Evolutionary conservation across 2,329 filamentous ascomycete genomes (phyloP).

Genomic region (Orbilia quercus): DNA sequence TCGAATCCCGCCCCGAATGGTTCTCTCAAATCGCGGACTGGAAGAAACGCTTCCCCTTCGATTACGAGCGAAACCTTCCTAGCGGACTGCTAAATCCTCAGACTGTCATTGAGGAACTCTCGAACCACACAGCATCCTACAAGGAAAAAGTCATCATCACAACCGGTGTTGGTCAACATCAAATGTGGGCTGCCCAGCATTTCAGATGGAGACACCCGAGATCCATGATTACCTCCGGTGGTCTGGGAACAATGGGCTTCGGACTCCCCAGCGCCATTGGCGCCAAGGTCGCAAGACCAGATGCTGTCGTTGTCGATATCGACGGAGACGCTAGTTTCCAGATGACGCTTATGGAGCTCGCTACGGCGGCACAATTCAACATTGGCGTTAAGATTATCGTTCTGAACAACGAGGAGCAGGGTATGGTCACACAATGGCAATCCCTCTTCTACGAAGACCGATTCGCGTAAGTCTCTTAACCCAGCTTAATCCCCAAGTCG

Average conservation of each 20-base stretch:
- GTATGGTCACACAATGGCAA: slow-evolving; percentile 99
- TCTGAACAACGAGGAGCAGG: slow-evolving; percentile 96
- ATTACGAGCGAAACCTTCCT: slow-evolving; percentile 80
- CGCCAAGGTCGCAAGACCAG: slow-evolving; percentile 84
- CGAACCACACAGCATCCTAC: slow-evolving; percentile 79
- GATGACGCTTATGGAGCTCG: slow-evolving; percentile 97
- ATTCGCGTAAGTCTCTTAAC: slow-evolving; percentile 67
- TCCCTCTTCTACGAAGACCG: slow-evolving; percentile 96
- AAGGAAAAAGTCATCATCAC: slow-evolving; percentile 88
- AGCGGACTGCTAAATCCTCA: slow-evolving; percentile 92
- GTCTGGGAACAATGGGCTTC: slow-evolving; percentile 95
- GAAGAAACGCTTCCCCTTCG: slow-evolving; percentile 91
- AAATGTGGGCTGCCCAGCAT: slow-evolving; percentile 99
- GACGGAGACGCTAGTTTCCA: slow-evolving; percentile 99
- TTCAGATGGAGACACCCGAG: slow-evolving; percentile 93
- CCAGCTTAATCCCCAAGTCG: background rate
- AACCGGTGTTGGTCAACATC: slow-evolving; percentile 96
- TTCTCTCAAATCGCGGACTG: slow-evolving; percentile 88
- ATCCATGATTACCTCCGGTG: slow-evolving; percentile 95
- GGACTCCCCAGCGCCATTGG: slow-evolving; percentile 95
- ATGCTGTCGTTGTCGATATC: slow-evolving; percentile 91
- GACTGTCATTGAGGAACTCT: slow-evolving; percentile 88
- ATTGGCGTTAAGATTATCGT: slow-evolving; percentile 96
- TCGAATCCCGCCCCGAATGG: slow-evolving; percentile 79
- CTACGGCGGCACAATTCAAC: slow-evolving; percentile 92